These are phyloP conservation scores for Fusarium camptoceras DNA, from an alignment of 2,329 filamentous ascomycete genomes.

Conservation along the genomic window DNA sequence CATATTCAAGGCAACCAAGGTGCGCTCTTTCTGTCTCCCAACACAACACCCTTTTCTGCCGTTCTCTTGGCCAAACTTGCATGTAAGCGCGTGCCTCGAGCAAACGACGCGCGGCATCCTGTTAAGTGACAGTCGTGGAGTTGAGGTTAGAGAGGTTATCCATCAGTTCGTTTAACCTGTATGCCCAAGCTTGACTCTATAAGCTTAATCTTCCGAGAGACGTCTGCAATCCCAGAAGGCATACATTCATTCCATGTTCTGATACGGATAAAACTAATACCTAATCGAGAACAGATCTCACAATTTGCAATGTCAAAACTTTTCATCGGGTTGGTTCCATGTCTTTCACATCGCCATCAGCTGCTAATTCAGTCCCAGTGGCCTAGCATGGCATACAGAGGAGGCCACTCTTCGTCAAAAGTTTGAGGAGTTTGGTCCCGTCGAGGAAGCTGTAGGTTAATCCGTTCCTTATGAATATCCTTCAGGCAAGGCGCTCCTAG, in stretches of 20 bases:
- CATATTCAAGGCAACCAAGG: slow-evolving; percentile 22
- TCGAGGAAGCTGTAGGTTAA: slow-evolving; percentile 92
- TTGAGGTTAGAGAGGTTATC: neutral
- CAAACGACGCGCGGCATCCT: slow-evolving; percentile 32
- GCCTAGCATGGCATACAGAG: slow-evolving; percentile 98
- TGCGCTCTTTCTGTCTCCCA: slow-evolving; percentile 23
- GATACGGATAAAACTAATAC: slow-evolving; percentile 22
- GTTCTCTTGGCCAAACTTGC: slow-evolving; percentile 3
- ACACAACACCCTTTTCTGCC: slow-evolving; percentile 1
- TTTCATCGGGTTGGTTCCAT: slow-evolving; percentile 61
- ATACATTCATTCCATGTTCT: neutral
- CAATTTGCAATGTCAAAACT: slow-evolving; percentile 82
- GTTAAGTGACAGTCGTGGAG: neutral
- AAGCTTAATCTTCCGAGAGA: neutral
- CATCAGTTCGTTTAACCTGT: neutral
- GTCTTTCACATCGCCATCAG: neutral
- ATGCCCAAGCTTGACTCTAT: neutral
- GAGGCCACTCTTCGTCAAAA: slow-evolving; percentile 87
- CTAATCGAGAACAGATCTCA: slow-evolving; percentile 27
- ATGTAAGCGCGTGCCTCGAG: slow-evolving; percentile 30
- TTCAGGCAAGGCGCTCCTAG: slow-evolving; percentile 34
- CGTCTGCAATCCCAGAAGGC: neutral
- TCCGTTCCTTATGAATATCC: slow-evolving; percentile 33
- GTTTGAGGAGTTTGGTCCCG: slow-evolving; percentile 89
- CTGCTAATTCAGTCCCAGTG: slow-evolving; percentile 64